Conservation (phyloP, 164 flowering plant genomes). For the Sedum album region DNA sequence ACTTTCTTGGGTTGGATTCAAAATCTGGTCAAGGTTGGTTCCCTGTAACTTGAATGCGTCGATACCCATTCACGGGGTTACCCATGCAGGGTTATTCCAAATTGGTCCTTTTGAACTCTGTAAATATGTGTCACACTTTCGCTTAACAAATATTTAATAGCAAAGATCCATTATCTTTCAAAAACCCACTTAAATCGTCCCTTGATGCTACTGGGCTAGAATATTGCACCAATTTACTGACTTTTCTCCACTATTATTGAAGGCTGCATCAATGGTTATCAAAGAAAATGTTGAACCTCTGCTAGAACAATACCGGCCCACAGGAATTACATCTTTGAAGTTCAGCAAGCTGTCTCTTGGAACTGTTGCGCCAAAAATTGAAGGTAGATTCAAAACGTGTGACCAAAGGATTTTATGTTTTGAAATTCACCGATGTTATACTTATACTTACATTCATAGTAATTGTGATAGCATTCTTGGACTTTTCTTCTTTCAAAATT, state of each 20-base stretch:
- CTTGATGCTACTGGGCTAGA: not conserved
- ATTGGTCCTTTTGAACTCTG: not conserved
- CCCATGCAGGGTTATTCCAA: not conserved
- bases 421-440: not conserved
- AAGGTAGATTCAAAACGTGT: constrained; percentile 39
- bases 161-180: not conserved
- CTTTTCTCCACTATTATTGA: constrained; percentile 12
- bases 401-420: not conserved
- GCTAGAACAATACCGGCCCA: constrained; percentile 87
- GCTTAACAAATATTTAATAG: not conserved
- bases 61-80: not conserved
- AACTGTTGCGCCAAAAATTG: constrained; percentile 90
- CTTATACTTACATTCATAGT: not conserved
- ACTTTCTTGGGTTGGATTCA: not conserved
- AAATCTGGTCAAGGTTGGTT: not conserved
- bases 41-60: not conserved
- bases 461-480: not conserved
- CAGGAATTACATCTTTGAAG: constrained; percentile 84
- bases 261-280: constrained; percentile 85
- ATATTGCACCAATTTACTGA: not conserved
- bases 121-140: not conserved
- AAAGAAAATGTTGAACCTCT: constrained; percentile 93
- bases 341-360: constrained; percentile 90
- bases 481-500: not conserved
- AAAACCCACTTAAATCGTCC: not conserved